Conservation (phyloP, 2,329 filamentous ascomycete genomes). For the Botrytis medusae region DNA sequence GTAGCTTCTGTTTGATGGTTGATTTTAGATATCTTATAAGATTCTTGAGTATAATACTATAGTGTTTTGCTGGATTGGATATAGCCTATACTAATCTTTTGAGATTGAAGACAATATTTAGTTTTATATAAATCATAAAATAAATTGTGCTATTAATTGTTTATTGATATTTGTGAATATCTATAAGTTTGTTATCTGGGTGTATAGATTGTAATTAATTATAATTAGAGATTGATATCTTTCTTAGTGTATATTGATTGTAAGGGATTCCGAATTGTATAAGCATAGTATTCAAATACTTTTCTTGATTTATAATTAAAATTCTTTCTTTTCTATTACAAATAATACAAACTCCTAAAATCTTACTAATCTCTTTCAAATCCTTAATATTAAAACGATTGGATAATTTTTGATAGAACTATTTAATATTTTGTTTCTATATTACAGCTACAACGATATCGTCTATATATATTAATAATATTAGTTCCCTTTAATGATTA, state of each 20-base stretch:
- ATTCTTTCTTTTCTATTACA: too few relatives aligned
- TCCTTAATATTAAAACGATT: too few relatives aligned
- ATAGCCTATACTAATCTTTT: neutral
- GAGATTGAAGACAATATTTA: neutral
- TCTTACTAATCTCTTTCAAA: too few relatives aligned
- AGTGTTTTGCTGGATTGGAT: neutral
- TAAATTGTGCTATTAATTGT: neutral
- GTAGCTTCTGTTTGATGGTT: neutral
- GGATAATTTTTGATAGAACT: too few relatives aligned
- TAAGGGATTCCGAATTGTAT: neutral
- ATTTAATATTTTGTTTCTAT: too few relatives aligned
- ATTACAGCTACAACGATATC: too few relatives aligned
- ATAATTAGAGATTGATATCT: neutral
- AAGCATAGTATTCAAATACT: neutral
- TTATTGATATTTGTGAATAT: neutral
- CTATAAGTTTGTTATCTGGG: neutral
- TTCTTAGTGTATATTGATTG: neutral
- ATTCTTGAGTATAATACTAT: neutral
- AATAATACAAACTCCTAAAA: too few relatives aligned
- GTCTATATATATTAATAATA: too few relatives aligned
- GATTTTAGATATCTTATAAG: neutral
- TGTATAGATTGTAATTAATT: neutral
- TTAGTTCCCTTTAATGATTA: too few relatives aligned
- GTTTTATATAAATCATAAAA: neutral
- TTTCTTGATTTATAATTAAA: neutral